Conservation (phyloP, 208 protist genomes). For the Trypanosoma cruzi region DNA sequence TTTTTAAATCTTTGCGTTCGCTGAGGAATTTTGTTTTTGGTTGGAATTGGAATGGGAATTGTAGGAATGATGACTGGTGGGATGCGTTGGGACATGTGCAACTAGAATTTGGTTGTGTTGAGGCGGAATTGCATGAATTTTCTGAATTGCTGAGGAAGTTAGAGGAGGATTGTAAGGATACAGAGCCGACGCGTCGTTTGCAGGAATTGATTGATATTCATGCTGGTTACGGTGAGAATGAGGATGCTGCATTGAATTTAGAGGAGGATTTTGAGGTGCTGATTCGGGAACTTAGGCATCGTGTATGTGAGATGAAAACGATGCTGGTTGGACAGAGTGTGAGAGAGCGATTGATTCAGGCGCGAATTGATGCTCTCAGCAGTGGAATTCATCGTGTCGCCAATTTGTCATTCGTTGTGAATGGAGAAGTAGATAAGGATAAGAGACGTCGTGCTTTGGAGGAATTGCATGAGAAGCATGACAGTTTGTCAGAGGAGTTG, state of each 20-base stretch:
- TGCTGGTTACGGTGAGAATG: neutral
- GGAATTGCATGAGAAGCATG: neutral
- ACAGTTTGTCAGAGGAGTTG: neutral
- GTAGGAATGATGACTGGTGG: too few relatives aligned
- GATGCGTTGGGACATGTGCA: neutral
- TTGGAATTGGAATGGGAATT: too few relatives aligned
- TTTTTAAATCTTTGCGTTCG: too few relatives aligned
- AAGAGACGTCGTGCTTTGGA: neutral
- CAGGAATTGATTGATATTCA: conserved; percentile 1
- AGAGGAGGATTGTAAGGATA: neutral
- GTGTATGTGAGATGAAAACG: neutral
- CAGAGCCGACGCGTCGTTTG: conserved; percentile 8
- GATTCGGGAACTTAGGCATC: neutral
- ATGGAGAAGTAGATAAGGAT: neutral
- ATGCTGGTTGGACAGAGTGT: conserved; percentile 12
- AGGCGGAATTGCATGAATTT: neutral
- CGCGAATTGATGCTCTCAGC: conserved; percentile 12
- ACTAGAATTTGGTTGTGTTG: neutral
- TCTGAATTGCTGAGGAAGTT: neutral
- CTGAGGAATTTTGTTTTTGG: too few relatives aligned
- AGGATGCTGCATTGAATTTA: neutral
- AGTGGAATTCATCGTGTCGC: conserved; percentile 1
- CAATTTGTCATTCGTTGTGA: neutral
- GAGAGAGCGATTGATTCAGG: conserved; percentile 2
- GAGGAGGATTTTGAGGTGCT: conserved; percentile 5